These are phyloP conservation scores for Penicillium sclerotiorum DNA, from an alignment of 2,329 filamentous ascomycete species.

Conservation along the genomic window DNA sequence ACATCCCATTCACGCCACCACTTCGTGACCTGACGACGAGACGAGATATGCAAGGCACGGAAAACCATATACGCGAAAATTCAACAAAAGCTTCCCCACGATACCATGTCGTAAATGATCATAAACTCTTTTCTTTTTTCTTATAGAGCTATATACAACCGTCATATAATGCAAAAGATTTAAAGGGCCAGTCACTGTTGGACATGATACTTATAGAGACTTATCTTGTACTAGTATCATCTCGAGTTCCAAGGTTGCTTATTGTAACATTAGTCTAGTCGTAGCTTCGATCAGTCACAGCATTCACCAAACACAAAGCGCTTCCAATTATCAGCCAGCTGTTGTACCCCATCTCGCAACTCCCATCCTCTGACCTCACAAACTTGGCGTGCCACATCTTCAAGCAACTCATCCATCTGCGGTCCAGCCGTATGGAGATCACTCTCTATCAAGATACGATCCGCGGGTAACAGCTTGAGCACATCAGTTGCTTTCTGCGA, in stretches of 20 bases:
- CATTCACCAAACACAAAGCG: slow-evolving; percentile 69
- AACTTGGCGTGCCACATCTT: slow-evolving; percentile 73
- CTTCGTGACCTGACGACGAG: slow-evolving; percentile 20
- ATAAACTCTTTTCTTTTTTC: slow-evolving; percentile 14
- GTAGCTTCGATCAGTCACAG: neutral
- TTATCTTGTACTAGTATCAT: no score
- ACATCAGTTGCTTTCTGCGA: slow-evolving; percentile 64
- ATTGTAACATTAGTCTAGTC: no score
- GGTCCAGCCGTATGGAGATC: slow-evolving; percentile 83
- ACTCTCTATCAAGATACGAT: slow-evolving; percentile 82
- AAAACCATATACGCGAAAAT: slow-evolving; percentile 9
- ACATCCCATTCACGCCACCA: slow-evolving; percentile 1
- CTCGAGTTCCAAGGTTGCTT: no score
- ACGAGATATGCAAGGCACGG: slow-evolving; percentile 26
- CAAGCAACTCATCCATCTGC: slow-evolving; percentile 75
- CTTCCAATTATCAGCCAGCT: slow-evolving; percentile 73
- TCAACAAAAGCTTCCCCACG: slow-evolving; percentile 13
- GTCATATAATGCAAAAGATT: slow-evolving; percentile 19
- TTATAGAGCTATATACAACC: slow-evolving; percentile 22
- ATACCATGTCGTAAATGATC: slow-evolving; percentile 25
- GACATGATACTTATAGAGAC: neutral
- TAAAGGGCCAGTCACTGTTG: neutral
- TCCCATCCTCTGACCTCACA: slow-evolving; percentile 79
- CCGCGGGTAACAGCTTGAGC: slow-evolving; percentile 72
- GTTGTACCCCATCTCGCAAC: slow-evolving; percentile 69